Base-by-base conservation (phyloP, 2,329 filamentous ascomycete species). In the Fusarium globosum region DNA sequence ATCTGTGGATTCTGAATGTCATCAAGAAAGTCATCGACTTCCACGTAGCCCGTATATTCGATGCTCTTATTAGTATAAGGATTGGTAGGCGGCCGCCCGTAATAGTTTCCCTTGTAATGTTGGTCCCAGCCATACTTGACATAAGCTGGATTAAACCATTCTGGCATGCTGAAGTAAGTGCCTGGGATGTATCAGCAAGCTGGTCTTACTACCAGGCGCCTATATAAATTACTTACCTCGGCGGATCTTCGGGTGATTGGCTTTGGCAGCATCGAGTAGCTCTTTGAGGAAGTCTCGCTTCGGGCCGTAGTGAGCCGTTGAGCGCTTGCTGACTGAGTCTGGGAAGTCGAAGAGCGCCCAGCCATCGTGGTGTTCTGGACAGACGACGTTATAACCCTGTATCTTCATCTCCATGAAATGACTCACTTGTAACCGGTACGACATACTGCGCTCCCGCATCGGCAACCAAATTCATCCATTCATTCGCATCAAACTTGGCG, bases 181-280 rank as follows among this genome's bases (percentile, higher is more conserved):
- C 48, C 48, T 51, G 2, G 4, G 7, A 9, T 13, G 10, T 20
- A 14, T 35, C 1, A 33, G 21, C 20, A 23, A 16, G 9, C 14
- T 8, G 18, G 11, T 14, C 4, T 12, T 8, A 26, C 8, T 1
- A 10, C 11, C 6, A 13, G 3, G 11, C 18, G 21, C 4, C 4
- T 6, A 6, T 4, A 7, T 13, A 33, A 1, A 21, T 7, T 21
- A 21, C 18, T 11, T 28, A 20, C 48, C 48, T 0, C 48, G 30
- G 48, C 48, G 48, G 12, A 51, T 51, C 11, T 51, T 5, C 6
- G 48, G 48, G 5, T 51, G 28, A 0, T 51, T 33, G 30, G 15
- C 30, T 10, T 51, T 51, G 1, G 48, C 21, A 20, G 0, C n/a
- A 8, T 51, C 48, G 4, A 51, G 48, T 35, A 51, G 7, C 4